Base-by-base conservation (phyloP, 2,329 filamentous ascomycete species). In the Paraphoma sp. region DNA sequence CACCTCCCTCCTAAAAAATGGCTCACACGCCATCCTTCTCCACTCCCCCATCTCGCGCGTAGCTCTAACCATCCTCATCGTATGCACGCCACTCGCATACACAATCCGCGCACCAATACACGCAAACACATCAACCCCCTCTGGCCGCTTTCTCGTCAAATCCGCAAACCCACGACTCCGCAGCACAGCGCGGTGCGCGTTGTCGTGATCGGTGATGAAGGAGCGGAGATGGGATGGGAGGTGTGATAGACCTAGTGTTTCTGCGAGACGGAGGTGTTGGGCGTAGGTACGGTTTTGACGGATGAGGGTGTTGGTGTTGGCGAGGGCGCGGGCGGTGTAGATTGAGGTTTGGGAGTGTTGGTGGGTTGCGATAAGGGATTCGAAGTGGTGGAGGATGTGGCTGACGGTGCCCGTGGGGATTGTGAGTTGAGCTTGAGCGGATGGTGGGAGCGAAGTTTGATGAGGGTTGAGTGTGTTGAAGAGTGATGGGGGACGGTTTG, bases 181-280 rank as follows among this genome's bases (percentile, higher is more conserved):
- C 8, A 54, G 14, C 7, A 36, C 51, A 5, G 43, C 47, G 16
- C 47, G 51, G n/a, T 54, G 41, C 4, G 54, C 36, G 18, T 57
- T 54, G 17, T 57, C 47, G 10, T 57, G 51, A 29, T 57, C 51
- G 16, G 51, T 36, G n/a, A 57, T 17, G 23, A 57, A 57, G 16
- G n/a, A 2, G 12, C 47, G 2, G 8, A 54, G 47, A 16, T 53
- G 16, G n/a, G 18, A 3, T 9, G 55, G 51, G 23, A 57, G 44
- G 12, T 45, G 31, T 29, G 40, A 48, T 4, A 57, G 30, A 11
- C 50, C 53, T 16, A 14, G 14, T 3, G 45, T 6, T 40, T 57
- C 55, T 12, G 38, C 40, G 5, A 49, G 14, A 16, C 51, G 47
- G 12, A 57, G 23, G 11, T 48, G 47, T 16, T 44, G 41, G n/a